Base-by-base conservation (phyloP, 352 stramenopile genomes). In the Phytophthora litchii region DNA sequence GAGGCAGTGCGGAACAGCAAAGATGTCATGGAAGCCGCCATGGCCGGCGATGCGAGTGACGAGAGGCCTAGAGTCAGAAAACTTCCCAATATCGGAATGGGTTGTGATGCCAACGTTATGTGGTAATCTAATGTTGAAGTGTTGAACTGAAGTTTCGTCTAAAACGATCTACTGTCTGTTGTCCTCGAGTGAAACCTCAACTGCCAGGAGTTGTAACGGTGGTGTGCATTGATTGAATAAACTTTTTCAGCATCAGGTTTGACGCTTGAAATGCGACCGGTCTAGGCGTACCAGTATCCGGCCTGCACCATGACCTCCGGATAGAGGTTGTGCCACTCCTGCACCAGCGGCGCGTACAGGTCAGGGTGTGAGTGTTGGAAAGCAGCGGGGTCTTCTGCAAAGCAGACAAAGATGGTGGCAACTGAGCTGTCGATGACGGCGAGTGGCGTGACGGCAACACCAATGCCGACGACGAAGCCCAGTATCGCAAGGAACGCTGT, bases 341-440 rank as follows among this genome's bases (percentile, higher is more conserved):
- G 72, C 54, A 95, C 84, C 19, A 96, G 72, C 27, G 83, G 80
- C 14, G 88, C 70, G 75, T 94, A 96, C 46, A 94, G 50, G 3
- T 95, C 84, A 3, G 82, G 83, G 67, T 96, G 88, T 44, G 84
- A 88, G 14, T 69, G 65, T 56, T 88, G 76, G 55, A 96, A 90
- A n/a, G 88, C 83, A 5, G 71, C 79, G 0, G 88, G 88, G 52
- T 96, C 86, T 70, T 98, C 91, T 2, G 95, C 95, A 67, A 98
- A 99, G 76, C 94, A 98, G 11, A 99, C 96, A 64, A 98, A 98
- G 34, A 98, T 93, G 2, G 96, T 98, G 37, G 96, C 94, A 14
- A 98, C 91, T 3, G 94, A 97, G 59, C 88, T 97, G 65, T 95
- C 86, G 23, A 99, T 92, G 29, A 98, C 92, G 41, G 87, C 86